Base-by-base conservation (phyloP, 2,329 filamentous ascomycete species). In the Cordyceps militaris region DNA sequence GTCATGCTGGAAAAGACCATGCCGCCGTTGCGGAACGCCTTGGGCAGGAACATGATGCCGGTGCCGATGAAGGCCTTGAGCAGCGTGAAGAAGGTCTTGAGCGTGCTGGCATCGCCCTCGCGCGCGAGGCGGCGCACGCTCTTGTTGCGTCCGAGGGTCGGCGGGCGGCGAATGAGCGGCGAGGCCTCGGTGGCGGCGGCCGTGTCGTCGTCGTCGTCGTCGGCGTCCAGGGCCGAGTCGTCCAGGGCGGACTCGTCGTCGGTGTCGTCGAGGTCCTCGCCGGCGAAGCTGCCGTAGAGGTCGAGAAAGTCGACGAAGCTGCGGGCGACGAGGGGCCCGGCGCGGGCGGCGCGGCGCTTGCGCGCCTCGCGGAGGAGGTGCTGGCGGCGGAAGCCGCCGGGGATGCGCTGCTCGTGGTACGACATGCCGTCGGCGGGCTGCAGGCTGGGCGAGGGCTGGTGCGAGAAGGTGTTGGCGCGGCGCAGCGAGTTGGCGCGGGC, bases 1-100 rank as follows among this genome's bases (percentile, higher is more conserved):
- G 85, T 85, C 51, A 89, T 71, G 0, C 84, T 85, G 0, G 87
- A 90, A 67, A 91, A 91, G 11, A 90, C 74, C 53, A 91, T 85
- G 24, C 88, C 88, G 36, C 88, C 88, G 62, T 91, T 91, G 66
- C 83, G 83, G 72, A 91, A 91, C 0, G 88, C 88, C 67, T 89
- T 91, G 48, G 88, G 88, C 46, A 91, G 70, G 66, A 91, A 91
- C 84, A 91, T 89, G 69, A 91, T 91, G 60, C 88, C 88, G 0
- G 88, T 91, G 49, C 88, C 88, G 56, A 91, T 81, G 65, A 91
- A 91, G 1, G 88, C 87, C 69, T 91, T 91, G 53, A 91, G 74
- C 10, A 91, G 75, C 0, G 87, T 91, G 69, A 91, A 90, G 71
- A 91, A 91, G 0, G 88, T 86, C 73, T 89, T 88, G 40, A 80